Percentiles rank a stretch among this genome's conserved stretches.
phyloP scores from a whole-genome alignment of 108 stramenopile genomes.

The Cyclotella kingstonii region DNA sequence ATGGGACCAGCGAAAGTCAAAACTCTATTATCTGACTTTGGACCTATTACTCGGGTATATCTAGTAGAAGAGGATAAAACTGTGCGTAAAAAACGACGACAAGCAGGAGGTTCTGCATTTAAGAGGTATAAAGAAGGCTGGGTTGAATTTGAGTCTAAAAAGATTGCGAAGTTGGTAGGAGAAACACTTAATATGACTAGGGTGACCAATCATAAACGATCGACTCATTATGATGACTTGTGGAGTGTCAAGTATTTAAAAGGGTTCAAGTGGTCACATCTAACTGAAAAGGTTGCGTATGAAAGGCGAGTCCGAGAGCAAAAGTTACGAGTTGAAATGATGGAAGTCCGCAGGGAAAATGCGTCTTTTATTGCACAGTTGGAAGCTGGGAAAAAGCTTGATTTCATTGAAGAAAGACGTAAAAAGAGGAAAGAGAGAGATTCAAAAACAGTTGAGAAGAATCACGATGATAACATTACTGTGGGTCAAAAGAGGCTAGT shows the following conservation, averaged over 20 bases:
- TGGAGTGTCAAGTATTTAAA: slow-evolving; percentile 96
- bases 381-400: slow-evolving; percentile 86
- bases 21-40: slow-evolving; percentile 87
- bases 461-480: slow-evolving; percentile 24
- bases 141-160: slow-evolving; percentile 94
- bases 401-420: slow-evolving; percentile 88
- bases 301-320: slow-evolving; percentile 91
- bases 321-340: slow-evolving; percentile 88
- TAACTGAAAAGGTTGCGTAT: slow-evolving; percentile 97
- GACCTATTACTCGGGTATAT: slow-evolving; percentile 87
- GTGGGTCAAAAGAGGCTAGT: slow-evolving; percentile 44
- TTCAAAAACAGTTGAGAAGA: too few species aligned
- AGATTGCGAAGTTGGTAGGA: slow-evolving; percentile 82
- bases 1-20: slow-evolving; percentile 96
- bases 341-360: slow-evolving; percentile 88
- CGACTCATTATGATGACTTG: slow-evolving; percentile 81
- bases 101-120: slow-evolving; percentile 68
- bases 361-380: slow-evolving; percentile 85
- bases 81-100: slow-evolving; percentile 71
- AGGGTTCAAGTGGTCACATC: slow-evolving; percentile 94
- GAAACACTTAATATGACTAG: slow-evolving; percentile 82
- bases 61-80: slow-evolving; percentile 90
- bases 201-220: slow-evolving; percentile 80
- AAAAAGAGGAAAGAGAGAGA: slow-evolving; percentile 54
- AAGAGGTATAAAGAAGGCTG: slow-evolving; percentile 94